Conservation (phyloP, 208 protist genomes). For the Trypanosoma caninum region DNA sequence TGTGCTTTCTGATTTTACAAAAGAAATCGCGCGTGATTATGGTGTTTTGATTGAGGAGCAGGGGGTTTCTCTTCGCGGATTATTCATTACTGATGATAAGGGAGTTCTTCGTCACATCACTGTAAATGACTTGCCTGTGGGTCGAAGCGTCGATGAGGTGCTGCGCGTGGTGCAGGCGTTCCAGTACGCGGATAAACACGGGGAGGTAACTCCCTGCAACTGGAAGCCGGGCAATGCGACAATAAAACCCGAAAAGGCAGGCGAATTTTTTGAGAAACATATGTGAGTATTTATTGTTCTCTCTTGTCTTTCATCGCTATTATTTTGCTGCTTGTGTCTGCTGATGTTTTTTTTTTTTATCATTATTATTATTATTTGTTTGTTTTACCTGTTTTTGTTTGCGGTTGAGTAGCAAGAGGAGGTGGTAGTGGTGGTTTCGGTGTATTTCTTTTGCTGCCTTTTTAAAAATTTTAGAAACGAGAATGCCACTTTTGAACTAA, state of each 20-base stretch:
- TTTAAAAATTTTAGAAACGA: neutral
- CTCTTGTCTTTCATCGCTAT: constrained; percentile 4
- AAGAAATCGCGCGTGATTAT: constrained; percentile 93
- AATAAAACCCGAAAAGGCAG: constrained; percentile 90
- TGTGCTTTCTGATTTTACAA: constrained; percentile 94
- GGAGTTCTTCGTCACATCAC: constrained; percentile 90
- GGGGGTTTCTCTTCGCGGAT: constrained; percentile 86
- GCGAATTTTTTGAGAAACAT: constrained; percentile 92
- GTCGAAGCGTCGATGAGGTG: constrained; percentile 94
- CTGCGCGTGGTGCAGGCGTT: constrained; percentile 96
- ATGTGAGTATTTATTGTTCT: constrained; percentile 22
- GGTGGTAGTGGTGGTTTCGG: neutral
- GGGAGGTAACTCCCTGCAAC: constrained; percentile 94
- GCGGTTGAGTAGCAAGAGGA: neutral
- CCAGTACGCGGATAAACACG: constrained; percentile 94
- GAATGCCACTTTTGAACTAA: too few species aligned
- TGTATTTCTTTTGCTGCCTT: neutral
- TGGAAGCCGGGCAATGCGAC: constrained; percentile 92
- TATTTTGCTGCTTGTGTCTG: too few species aligned
- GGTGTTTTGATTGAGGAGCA: constrained; percentile 92
- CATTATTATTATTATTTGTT: neutral
- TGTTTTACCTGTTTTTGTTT: neutral
- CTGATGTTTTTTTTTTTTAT: constrained; percentile 16
- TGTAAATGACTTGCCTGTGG: constrained; percentile 96
- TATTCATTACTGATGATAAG: constrained; percentile 96